phyloP scores from a whole-genome alignment of 2,329 filamentous ascomycete species.

The Ascosphaera apis region DNA sequence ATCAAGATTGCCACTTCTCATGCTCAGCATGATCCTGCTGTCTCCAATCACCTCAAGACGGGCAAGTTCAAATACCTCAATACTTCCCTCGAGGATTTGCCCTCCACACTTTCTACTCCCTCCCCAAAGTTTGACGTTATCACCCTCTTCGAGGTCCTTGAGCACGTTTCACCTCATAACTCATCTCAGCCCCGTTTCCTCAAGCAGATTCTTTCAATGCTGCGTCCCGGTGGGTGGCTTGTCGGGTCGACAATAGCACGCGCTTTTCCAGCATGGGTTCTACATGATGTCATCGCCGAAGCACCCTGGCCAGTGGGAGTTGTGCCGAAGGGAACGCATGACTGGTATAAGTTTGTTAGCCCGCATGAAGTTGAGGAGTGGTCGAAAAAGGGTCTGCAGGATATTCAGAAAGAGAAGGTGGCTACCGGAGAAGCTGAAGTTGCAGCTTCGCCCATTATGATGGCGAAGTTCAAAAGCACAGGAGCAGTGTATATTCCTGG shows the following conservation, averaged over 20 bases:
- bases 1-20: conserved; percentile 48
- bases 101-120: background rate
- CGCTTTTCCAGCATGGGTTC: conserved; percentile 71
- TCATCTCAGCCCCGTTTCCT: conserved; percentile 50
- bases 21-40: conserved; percentile 46
- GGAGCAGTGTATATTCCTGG: conserved; percentile 83
- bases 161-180: conserved; percentile 61
- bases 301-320: conserved; percentile 46
- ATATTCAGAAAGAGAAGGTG: conserved; percentile 22
- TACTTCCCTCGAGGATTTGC: conserved; percentile 45
- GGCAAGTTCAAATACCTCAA: conserved; percentile 46
- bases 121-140: conserved; percentile 46
- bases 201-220: conserved; percentile 31
- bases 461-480: conserved; percentile 39
- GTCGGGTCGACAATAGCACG: conserved; percentile 80
- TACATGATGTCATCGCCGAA: conserved; percentile 82
- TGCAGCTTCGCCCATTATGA: conserved; percentile 5
- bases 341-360: conserved; percentile 92
- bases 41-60: conserved; percentile 29
- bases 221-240: conserved; percentile 81
- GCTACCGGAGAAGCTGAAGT: conserved; percentile 4
- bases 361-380: conserved; percentile 43
- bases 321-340: conserved; percentile 80
- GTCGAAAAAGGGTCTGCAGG: conserved; percentile 21
- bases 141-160: conserved; percentile 76